These are phyloP conservation scores for Aegilops longissima DNA, from an alignment of 176 grass and related monocot species.

Conservation along the genomic window DNA sequence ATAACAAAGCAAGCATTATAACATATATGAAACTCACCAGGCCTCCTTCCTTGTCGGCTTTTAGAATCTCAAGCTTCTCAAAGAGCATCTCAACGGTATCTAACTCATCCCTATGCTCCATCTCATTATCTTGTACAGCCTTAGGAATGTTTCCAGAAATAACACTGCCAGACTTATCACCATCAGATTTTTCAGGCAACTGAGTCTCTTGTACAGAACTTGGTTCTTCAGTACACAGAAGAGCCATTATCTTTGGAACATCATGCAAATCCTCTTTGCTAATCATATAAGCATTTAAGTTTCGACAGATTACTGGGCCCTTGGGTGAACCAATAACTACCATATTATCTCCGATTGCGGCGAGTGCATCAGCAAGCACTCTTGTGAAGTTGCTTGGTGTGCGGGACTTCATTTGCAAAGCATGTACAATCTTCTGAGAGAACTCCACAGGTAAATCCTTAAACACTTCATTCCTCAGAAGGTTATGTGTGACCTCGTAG, in stretches of 20 bases:
- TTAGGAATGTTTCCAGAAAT: neutral
- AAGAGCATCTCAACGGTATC: neutral
- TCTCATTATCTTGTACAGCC: neutral
- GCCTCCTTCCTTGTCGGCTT: neutral
- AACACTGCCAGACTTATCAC: neutral
- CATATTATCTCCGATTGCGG: slow-evolving; percentile 44
- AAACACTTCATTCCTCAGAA: neutral
- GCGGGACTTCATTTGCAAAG: neutral
- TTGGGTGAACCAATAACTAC: slow-evolving; percentile 49
- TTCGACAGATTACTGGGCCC: neutral
- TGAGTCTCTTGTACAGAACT: neutral
- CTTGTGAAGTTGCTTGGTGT: neutral
- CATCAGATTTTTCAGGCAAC: neutral
- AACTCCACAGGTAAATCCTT: slow-evolving; percentile 49
- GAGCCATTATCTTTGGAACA: slow-evolving; percentile 18
- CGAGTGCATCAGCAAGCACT: slow-evolving; percentile 61
- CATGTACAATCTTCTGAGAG: slow-evolving; percentile 31
- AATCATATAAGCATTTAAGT: slow-evolving; percentile 42
- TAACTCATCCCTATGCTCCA: neutral
- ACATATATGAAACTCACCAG: slow-evolving; percentile 43
- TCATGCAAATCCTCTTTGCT: slow-evolving; percentile 34
- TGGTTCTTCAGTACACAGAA: slow-evolving; percentile 37
- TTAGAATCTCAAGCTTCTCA: slow-evolving; percentile 45
- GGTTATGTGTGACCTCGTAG: slow-evolving; percentile 36
- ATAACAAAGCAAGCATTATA: neutral